These are phyloP conservation scores for Pseudisothecium myosuroides DNA, from an alignment of 225 moss, liverwort and hornwort genomes.

Conservation along the genomic window DNA sequence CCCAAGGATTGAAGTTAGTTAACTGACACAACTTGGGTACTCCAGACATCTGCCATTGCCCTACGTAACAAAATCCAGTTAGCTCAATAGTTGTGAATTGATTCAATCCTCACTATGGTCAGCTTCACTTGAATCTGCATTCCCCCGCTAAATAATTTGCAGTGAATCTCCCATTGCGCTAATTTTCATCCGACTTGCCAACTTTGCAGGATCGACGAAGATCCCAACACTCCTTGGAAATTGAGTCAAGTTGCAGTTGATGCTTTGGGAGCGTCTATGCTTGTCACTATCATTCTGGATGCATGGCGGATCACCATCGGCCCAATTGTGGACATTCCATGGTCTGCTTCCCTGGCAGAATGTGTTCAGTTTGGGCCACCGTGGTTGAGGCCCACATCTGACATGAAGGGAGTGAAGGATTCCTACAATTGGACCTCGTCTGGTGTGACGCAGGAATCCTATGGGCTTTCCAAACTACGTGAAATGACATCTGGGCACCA, in stretches of 20 bases:
- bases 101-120: background rate
- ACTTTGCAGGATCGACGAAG: constrained; percentile 65
- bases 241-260: constrained; percentile 69
- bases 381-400: constrained; percentile 60
- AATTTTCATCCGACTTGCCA: background rate
- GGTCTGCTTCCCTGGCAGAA: constrained; percentile 59
- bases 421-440: constrained; percentile 9
- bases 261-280: constrained; percentile 84
- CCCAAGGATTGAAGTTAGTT: background rate
- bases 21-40: background rate
- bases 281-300: constrained; percentile 80
- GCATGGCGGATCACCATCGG: constrained; percentile 72
- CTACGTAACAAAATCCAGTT: background rate
- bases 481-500: background rate
- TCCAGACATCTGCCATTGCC: background rate
- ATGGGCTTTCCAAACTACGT: constrained; percentile 14
- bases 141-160: background rate
- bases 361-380: constrained; percentile 76
- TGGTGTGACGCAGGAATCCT: constrained; percentile 24
- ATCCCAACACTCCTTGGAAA: constrained; percentile 49
- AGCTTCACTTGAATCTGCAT: background rate
- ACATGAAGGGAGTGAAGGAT: constrained; percentile 26
- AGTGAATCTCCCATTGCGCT: background rate
- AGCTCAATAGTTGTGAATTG: background rate
- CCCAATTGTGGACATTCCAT: constrained; percentile 84